Conservation (phyloP, 352 stramenopile genomes). For the Elongisporangium undulatum region DNA sequence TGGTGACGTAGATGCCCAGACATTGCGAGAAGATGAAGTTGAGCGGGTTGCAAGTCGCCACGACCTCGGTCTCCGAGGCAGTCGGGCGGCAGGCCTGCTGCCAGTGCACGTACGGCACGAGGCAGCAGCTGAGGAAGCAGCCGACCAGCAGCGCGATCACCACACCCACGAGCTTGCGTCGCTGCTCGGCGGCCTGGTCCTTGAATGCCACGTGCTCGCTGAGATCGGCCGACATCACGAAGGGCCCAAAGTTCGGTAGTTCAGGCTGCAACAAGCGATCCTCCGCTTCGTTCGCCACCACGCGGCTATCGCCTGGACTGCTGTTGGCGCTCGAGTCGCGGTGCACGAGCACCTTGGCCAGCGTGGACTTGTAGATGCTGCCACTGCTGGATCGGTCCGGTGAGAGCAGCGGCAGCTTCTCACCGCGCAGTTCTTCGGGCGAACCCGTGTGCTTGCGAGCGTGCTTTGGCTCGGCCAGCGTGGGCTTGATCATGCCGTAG, state of each 20-base stretch:
- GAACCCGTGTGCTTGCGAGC: constrained; percentile 12
- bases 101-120: constrained; percentile 80
- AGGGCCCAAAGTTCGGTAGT: constrained; percentile 79
- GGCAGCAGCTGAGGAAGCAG: constrained; percentile 64
- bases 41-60: constrained; percentile 71
- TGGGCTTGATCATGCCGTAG: constrained; percentile 76
- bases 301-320: background rate
- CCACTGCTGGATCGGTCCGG: background rate
- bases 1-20: constrained; percentile 76
- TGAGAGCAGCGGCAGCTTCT: constrained; percentile 37
- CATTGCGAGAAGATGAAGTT: constrained; percentile 85
- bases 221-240: constrained; percentile 64
- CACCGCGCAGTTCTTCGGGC: constrained; percentile 6
- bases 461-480: constrained; percentile 21
- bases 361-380: constrained; percentile 3
- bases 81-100: constrained; percentile 51
- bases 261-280: constrained; percentile 65
- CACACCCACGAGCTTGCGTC: constrained; percentile 55
- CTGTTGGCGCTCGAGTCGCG: constrained; percentile 7
- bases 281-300: constrained; percentile 36
- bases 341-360: constrained; percentile 13
- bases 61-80: constrained; percentile 17
- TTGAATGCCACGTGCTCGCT: constrained; percentile 52
- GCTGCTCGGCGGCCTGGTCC: constrained; percentile 45
- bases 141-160: constrained; percentile 61